Evolutionary conservation across 1,139 yeast genomes (phyloP).

Genomic region (Geotrichum bryndzae): DNA sequence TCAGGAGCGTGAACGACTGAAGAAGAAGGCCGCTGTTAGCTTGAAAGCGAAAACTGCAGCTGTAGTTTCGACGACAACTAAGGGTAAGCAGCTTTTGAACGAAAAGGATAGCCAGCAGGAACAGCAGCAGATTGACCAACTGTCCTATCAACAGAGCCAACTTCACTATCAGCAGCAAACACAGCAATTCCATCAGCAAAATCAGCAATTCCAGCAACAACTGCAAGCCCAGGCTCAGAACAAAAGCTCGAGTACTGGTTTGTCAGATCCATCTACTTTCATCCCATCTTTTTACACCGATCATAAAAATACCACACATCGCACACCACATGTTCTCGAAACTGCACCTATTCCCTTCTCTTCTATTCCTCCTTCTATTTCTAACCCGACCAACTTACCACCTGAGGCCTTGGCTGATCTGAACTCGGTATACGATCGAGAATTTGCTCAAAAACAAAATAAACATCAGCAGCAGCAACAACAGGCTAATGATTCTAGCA

Average conservation of each 20-base stretch:
- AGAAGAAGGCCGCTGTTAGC: conserved; percentile 44
- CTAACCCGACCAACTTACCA: neutral
- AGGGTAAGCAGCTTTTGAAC: conserved; percentile 21
- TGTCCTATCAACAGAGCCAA: conserved; percentile 2
- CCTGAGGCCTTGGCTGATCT: neutral
- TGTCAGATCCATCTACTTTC: conserved; percentile 6
- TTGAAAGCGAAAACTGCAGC: conserved; percentile 30
- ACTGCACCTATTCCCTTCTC: neutral
- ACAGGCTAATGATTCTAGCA: conserved; percentile 17
- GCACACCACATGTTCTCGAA: neutral
- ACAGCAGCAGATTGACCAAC: conserved; percentile 3
- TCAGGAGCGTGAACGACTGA: conserved; percentile 70
- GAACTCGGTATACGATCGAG: neutral
- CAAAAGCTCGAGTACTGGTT: neutral
- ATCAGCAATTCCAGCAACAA: neutral
- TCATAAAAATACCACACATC: neutral
- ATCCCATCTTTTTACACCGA: conserved; percentile 4
- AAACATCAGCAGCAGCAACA: neutral
- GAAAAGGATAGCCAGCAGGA: conserved; percentile 30
- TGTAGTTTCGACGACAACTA: conserved; percentile 25
- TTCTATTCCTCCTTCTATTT: neutral
- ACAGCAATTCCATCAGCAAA: neutral
- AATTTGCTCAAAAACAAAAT: neutral
- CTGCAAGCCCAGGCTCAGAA: neutral
- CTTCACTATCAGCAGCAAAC: neutral